phyloP scores from a whole-genome alignment of 768 basidiomycete species.

The Lentinula aciculospora region DNA sequence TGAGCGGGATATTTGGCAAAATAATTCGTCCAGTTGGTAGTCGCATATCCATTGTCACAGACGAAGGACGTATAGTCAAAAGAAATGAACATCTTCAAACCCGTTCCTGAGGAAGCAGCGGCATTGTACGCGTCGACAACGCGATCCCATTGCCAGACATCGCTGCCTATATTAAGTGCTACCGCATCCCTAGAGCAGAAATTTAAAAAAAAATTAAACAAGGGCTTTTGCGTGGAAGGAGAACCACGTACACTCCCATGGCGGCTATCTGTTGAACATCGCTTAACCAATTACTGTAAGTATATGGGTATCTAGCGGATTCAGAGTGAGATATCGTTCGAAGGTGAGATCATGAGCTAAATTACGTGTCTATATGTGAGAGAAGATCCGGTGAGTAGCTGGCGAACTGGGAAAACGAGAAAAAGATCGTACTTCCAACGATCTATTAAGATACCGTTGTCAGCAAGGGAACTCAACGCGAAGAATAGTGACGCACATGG shows the following conservation, averaged over 20 bases:
- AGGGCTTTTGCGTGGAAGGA: neutral
- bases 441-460: constrained; percentile 23
- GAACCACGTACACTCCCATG: constrained; percentile 31
- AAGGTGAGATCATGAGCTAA: neutral
- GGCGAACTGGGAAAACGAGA: neutral
- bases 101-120: constrained; percentile 30
- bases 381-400: neutral
- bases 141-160: constrained; percentile 27
- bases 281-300: constrained; percentile 30
- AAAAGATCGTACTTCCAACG: constrained; percentile 37
- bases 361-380: constrained; percentile 35
- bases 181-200: constrained; percentile 41
- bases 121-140: constrained; percentile 22
- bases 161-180: constrained; percentile 57
- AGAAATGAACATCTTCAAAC: constrained; percentile 51
- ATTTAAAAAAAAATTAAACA: constrained; percentile 18
- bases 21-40: constrained; percentile 37
- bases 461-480: neutral
- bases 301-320: constrained; percentile 31
- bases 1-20: constrained; percentile 50
- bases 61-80: constrained; percentile 51
- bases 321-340: neutral
- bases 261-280: constrained; percentile 36
- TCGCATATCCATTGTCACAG: constrained; percentile 33
- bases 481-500: constrained; percentile 27